Conservation (phyloP, 2,329 filamentous ascomycete genomes). For the Scopulariopsis brevicaulis region DNA sequence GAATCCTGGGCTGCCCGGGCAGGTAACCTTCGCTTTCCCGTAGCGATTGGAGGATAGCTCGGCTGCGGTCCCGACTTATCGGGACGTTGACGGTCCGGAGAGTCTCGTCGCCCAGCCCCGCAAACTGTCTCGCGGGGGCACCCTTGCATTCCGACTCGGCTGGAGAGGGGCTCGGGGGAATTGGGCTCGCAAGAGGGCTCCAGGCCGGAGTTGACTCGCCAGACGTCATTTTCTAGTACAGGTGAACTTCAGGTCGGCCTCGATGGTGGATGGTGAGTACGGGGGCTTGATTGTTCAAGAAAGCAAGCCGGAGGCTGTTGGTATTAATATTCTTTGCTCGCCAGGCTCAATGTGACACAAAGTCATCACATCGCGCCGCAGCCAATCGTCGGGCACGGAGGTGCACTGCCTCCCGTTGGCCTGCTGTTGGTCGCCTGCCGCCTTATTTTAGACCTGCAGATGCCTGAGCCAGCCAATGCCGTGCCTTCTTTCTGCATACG, state of each 20-base stretch:
- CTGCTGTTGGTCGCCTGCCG: background rate
- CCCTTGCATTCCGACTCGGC: background rate
- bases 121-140: background rate
- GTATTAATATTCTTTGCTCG: background rate
- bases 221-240: too few relatives aligned
- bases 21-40: background rate
- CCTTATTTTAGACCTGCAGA: background rate
- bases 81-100: background rate
- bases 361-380: background rate
- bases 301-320: background rate
- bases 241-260: too few relatives aligned
- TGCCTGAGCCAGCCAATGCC: background rate
- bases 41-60: background rate
- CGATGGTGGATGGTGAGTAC: too few relatives aligned
- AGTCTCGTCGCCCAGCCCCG: background rate
- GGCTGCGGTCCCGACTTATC: background rate
- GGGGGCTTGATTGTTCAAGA: too few relatives aligned
- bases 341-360: background rate
- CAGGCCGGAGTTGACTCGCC: background rate
- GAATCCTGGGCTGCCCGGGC: slow-evolving; percentile 1
- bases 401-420: background rate
- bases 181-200: background rate
- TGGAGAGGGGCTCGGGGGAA: background rate
- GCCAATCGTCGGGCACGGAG: background rate
- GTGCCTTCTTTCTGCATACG: background rate